Evolutionary conservation across 106 monocot species (phyloP).

Genomic region (Dendrobium catenatum): DNA sequence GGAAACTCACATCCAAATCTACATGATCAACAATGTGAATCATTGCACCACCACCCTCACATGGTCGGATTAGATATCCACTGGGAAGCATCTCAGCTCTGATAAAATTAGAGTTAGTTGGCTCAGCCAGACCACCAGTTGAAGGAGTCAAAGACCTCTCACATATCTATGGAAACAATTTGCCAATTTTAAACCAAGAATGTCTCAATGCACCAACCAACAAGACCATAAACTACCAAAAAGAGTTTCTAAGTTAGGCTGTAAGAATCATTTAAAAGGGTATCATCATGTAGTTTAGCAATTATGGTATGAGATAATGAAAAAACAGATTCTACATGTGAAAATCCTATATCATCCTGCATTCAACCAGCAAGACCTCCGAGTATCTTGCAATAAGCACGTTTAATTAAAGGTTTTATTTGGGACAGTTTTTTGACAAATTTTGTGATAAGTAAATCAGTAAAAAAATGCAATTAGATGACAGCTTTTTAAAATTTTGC

Average conservation of each 20-base stretch:
- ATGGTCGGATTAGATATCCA: conserved; percentile 93
- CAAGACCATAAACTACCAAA: neutral
- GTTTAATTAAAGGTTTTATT: neutral
- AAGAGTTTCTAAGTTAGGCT: neutral
- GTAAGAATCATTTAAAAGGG: neutral
- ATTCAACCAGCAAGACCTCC: neutral
- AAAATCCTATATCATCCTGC: neutral
- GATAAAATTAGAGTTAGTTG: conserved; percentile 60
- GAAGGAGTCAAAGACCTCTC: conserved; percentile 70
- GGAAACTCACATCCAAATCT: conserved; percentile 72
- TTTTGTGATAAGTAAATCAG: no score
- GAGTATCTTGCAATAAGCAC: neutral
- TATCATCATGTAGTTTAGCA: neutral
- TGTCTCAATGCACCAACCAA: neutral
- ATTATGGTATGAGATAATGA: neutral
- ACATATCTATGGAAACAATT: conserved; percentile 49
- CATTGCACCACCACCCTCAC: conserved; percentile 97
- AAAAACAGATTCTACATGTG: neutral
- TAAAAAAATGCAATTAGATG: neutral
- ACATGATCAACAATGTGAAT: conserved; percentile 99
- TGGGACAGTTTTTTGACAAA: no score
- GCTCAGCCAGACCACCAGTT: conserved; percentile 76
- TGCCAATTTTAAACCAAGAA: neutral
- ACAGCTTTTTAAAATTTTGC: no score
- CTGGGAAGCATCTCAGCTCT: conserved; percentile 97